Evolutionary conservation across 2,329 filamentous ascomycete genomes (phyloP), one percentile per base, ranked within the genome.

Genomic region (Paecilomyces formosus): DNA sequence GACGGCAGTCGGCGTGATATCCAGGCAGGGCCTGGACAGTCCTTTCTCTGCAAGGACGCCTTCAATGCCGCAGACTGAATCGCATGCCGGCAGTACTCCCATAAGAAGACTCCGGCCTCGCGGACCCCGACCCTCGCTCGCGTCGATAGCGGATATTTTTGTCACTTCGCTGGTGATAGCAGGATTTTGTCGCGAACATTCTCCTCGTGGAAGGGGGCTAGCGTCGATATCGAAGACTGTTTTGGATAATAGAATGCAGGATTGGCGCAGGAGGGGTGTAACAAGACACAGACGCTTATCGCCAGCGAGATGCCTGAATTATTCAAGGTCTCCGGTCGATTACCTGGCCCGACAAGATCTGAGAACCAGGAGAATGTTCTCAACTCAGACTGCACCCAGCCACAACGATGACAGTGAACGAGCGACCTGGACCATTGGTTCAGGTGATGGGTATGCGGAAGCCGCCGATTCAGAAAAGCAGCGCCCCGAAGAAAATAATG

Each of bases 81-180:
- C 59, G 26, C 57, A 66, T 58, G 57, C 65, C 15, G 62, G 63
- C 52, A 65, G 63, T 64, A 60, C 63, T 58, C 65, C 68, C 24
- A 59, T 67, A 55, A 67, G 67, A 66, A 64, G 65, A 62, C 62
- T 71, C 61, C 64, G 64, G 57, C 58, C 64, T 56, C 66, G 66
- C 63, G 70, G 64, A 55, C 65, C 61, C 55, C 68, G 68, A 53
- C 67, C 68, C 9, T 64, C 65, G 58, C 64, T 69, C 61, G 66
- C 68, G 61, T 72, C 68, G 59, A 72, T 82, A 70, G 79, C 81
- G 64, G 78, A 79, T 63, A 65, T 81, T 62, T 84, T 85, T 70
- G 78, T 85, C 62, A 71, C 74, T 61, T 80, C 81, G 51, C 69
- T 85, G 63, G 78, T 81, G 59, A 72, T 78, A 62, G 82, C 82